phyloP scores from a whole-genome alignment of 768 basidiomycete genomes.

The Neoboletus magnificus region DNA sequence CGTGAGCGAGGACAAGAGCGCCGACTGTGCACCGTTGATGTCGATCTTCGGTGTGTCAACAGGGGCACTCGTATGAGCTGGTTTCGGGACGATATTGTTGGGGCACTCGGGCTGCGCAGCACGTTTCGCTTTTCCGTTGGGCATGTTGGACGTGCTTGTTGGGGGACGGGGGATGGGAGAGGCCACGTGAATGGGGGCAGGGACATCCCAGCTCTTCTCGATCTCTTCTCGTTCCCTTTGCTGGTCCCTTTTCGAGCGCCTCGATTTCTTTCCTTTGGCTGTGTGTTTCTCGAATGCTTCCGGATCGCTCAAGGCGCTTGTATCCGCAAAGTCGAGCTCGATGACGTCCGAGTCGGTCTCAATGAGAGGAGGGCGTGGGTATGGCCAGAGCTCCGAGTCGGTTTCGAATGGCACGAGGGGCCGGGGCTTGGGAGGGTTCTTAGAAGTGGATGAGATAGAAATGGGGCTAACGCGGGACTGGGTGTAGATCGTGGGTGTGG shows the following conservation, averaged over 20 bases:
- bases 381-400: conserved; percentile 71
- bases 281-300: conserved; percentile 45
- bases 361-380: conserved; percentile 47
- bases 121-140: conserved; percentile 27
- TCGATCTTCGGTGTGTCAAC: conserved; percentile 15
- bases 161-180: conserved; percentile 12
- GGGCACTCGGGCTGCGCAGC: conserved; percentile 3
- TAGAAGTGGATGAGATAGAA: conserved; percentile 11
- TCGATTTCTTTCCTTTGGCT: conserved; percentile 25
- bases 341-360: conserved; percentile 55
- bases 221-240: conserved; percentile 45
- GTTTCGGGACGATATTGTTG: conserved; percentile 4
- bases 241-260: conserved; percentile 33
- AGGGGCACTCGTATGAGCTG: not conserved
- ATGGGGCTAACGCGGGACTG: conserved; percentile 6
- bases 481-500: conserved; percentile 12
- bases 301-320: conserved; percentile 66
- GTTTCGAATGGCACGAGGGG: conserved; percentile 59
- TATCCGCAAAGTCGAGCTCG: conserved; percentile 75
- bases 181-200: conserved; percentile 25
- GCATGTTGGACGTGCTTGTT: conserved; percentile 18
- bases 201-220: conserved; percentile 62
- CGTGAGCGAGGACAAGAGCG: conserved; percentile 25
- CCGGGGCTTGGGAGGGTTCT: conserved; percentile 29
- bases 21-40: conserved; percentile 17